Evolutionary conservation across 208 protist genomes (phyloP).

Genomic region (Trichomonas vaginalis): DNA sequence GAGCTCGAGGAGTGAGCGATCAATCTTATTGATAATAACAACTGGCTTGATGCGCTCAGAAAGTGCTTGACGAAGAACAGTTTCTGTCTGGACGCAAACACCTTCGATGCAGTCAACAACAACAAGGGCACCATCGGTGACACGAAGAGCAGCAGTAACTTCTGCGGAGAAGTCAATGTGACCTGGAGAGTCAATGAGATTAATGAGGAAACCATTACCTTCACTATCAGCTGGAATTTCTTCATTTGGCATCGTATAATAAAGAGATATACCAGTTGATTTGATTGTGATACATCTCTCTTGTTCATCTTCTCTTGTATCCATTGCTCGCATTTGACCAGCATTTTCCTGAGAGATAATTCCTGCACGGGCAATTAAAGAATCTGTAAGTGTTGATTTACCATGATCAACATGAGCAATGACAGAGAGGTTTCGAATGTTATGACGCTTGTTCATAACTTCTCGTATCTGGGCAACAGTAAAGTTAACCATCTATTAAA

Average conservation of each 20-base stretch:
- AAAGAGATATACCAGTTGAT: conserved; percentile 89
- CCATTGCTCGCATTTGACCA: conserved; percentile 69
- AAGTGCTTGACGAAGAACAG: conserved; percentile 84
- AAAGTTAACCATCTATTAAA: conserved; percentile 51
- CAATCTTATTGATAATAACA: conserved; percentile 97
- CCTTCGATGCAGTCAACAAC: conserved; percentile 95
- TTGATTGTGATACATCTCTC: conserved; percentile 99
- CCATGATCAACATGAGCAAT: conserved; percentile 55
- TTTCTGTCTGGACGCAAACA: conserved; percentile 97
- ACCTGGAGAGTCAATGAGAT: conserved; percentile 86
- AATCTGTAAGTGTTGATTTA: conserved; percentile 93
- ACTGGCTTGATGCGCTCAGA: conserved; percentile 90
- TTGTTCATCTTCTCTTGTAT: conserved; percentile 79
- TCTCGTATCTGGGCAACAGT: conserved; percentile 61
- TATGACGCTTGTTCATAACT: conserved; percentile 61
- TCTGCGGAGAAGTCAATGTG: conserved; percentile 98
- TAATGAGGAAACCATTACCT: conserved; percentile 70
- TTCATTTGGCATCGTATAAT: conserved; percentile 68
- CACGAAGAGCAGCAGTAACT: conserved; percentile 93
- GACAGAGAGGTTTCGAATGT: conserved; percentile 77
- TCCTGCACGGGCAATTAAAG: conserved; percentile 53
- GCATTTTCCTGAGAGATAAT: conserved; percentile 60
- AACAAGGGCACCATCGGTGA: conserved; percentile 95
- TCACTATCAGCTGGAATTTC: conserved; percentile 11
- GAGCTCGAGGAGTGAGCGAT: conserved; percentile 78